Conservation (phyloP, 2,329 filamentous ascomycete species). For the Fusarium austroafricanum region DNA sequence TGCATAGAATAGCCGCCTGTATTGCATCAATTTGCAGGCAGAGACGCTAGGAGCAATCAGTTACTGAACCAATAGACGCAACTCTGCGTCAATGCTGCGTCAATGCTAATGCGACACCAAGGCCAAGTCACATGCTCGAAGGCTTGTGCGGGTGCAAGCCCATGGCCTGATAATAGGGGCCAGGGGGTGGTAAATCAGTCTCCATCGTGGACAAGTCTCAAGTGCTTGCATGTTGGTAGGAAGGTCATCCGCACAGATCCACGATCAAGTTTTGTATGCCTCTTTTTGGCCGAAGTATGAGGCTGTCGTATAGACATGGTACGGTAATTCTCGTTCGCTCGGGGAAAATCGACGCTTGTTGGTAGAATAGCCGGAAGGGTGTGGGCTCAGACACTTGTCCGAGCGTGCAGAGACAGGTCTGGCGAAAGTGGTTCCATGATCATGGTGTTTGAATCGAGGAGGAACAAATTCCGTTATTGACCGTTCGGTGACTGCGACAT, state of each 20-base stretch:
- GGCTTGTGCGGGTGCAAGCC: conserved; percentile 44
- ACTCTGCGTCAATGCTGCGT: conserved; percentile 15
- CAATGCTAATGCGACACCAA: conserved; percentile 19
- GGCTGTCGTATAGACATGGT: neutral
- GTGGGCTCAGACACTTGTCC: conserved; percentile 10
- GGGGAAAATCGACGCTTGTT: neutral
- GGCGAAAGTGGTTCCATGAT: conserved; percentile 20
- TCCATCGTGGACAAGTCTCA: conserved; percentile 43
- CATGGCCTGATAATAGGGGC: conserved; percentile 16
- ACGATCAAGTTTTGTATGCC: conserved; percentile 32
- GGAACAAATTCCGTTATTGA: conserved; percentile 14
- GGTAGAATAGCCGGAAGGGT: conserved; percentile 15
- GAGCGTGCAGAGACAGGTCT: neutral
- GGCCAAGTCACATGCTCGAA: conserved; percentile 41
- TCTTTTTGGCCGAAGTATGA: neutral
- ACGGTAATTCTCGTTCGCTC: neutral
- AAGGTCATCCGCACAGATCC: conserved; percentile 19
- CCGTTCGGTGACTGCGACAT: conserved; percentile 5
- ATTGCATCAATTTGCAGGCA: neutral
- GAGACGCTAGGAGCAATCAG: neutral
- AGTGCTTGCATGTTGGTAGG: conserved; percentile 34
- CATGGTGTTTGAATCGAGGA: conserved; percentile 9
- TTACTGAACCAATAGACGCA: conserved; percentile 19
- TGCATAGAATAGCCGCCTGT: neutral
- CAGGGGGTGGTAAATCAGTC: conserved; percentile 15